phyloP scores from a whole-genome alignment of 495 filamentous ascomycete genomes.

The Glutinoglossum americanum region DNA sequence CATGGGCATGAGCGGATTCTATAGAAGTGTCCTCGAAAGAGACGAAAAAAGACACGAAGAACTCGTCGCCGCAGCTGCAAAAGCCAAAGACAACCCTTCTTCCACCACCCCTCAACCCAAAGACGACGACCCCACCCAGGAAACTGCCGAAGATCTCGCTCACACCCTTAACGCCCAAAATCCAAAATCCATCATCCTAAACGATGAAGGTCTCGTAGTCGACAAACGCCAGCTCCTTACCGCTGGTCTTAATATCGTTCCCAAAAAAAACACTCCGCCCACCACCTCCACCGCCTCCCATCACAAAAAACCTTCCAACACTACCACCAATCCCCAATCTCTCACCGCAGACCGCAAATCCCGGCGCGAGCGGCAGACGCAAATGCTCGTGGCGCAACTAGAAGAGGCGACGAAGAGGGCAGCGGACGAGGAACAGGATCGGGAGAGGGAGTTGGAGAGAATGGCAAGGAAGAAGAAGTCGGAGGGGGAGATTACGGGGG shows the following conservation, averaged over 20 bases:
- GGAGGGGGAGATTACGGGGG: constrained; percentile 60
- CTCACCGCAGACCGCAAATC: background rate
- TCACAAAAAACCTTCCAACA: constrained; percentile 29
- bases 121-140: constrained; percentile 20
- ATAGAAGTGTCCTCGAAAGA: constrained; percentile 57
- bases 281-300: constrained; percentile 17
- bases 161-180: constrained; percentile 44
- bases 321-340: constrained; percentile 43
- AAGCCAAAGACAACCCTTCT: constrained; percentile 23
- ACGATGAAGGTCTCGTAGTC: constrained; percentile 85
- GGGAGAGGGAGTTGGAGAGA: constrained; percentile 42
- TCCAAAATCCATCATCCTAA: constrained; percentile 51
- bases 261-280: constrained; percentile 8
- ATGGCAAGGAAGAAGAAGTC: constrained; percentile 54
- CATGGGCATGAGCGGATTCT: constrained; percentile 69
- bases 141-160: constrained; percentile 50
- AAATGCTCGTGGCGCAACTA: constrained; percentile 70
- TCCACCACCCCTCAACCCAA: constrained; percentile 26
- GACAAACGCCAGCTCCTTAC: constrained; percentile 81
- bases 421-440: constrained; percentile 54
- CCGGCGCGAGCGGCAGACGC: constrained; percentile 52
- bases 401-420: constrained; percentile 53
- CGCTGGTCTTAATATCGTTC: constrained; percentile 66
- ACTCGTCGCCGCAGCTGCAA: constrained; percentile 43
- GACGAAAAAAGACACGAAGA: constrained; percentile 56